Evolutionary conservation across 345 rosid genomes (phyloP), one percentile per base, ranked within the genome.

Genomic region (Eucalyptus pauciflora): DNA sequence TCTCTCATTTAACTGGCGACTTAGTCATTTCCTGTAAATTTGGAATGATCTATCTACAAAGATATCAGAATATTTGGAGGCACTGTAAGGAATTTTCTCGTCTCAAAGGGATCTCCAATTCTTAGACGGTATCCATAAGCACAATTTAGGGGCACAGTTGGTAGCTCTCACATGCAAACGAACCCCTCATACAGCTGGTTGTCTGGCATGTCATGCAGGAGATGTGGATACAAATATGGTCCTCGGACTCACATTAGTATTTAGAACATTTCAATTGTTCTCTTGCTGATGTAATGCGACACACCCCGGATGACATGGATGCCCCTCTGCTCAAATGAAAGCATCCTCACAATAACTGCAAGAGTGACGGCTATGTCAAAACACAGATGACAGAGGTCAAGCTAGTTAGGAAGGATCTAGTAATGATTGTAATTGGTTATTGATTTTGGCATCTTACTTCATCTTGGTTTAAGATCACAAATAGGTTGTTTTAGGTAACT

Each of bases 201-300:
- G 33, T 33, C 33, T 33, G 33, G 33, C 33, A 33, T 33, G 33
- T 33, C 33, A 33, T 33, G 33, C 33, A 33, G 33, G 33, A 33
- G 33, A 33, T 33, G 33, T 33, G 33, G 33, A 33, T 33, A 33
- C 33, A 33, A 33, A 33, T 50, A 27, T 62, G 3, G 31, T 62
- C 0, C 8, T 62, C 0, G 69, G 33, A 60, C 3, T 62, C 1
- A 29, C 69, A 62, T 27, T 62, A 0, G 17, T 12, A 0, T 62
- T 0, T 0, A 29, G 69, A 62, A 29, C 33, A 4, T 62, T 13
- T 62, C 31, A 27, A 0, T 27, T 60, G 15, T 13, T 60, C 1
- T 13, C 17, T 13, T 13, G 69, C 69, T 29, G 69, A 62, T 12
- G 16, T 29, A 27, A 13, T 62, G 9, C 0, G 33, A 6, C 17